Base-by-base conservation (phyloP, 768 basidiomycete species). In the Auriscalpium orientale region DNA sequence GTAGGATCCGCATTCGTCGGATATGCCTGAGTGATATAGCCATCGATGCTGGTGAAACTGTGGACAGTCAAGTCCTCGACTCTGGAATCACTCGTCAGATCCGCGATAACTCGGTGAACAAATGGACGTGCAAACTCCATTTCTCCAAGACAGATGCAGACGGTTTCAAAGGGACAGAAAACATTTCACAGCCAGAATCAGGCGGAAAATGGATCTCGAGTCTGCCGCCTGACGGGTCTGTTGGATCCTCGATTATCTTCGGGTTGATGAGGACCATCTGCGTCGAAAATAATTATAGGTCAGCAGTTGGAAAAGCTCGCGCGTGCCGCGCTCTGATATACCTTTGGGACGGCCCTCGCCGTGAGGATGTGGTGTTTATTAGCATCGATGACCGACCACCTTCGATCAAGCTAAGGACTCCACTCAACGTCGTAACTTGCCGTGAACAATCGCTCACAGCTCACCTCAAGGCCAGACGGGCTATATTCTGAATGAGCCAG, bases 191-290 rank as follows among this genome's bases (percentile, higher is more conserved):
- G 0, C 73, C 81, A 0, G 82, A 78, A 28, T 76, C 80, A 8
- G 73, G 69, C 18, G 87, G 88, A 64, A 91, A 87, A 0, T 71
- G 68, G 36, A 91, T 72, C 22, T 73, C 68, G 16, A 91, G 72
- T 3, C 64, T 55, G 15, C 83, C 83, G 8, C 75, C 74, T 37
- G 79, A 66, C 1, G 76, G 73, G 10, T 72, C 74, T 8, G 67
- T 64, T 11, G 72, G 65, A 61, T 85, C 80, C 53, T 60, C 48
- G 53, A 79, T 67, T 55, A 89, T 77, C 11, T 66, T 67, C 0
- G 89, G 85, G 5, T 74, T 71, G 51, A 91, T 80, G 38, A 89
- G 73, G 16, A 90, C 79, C 75, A 88, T 80, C 88, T 89, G 49
- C 2, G 28, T 15, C 20, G 21, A n/a, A 40, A 7, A 28, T 40